Percentiles rank a stretch among this genome's conserved stretches.
These are phyloP conservation scores for Cyclotella cryptica DNA, from an alignment of 108 stramenopile species.

Conservation along the genomic window DNA sequence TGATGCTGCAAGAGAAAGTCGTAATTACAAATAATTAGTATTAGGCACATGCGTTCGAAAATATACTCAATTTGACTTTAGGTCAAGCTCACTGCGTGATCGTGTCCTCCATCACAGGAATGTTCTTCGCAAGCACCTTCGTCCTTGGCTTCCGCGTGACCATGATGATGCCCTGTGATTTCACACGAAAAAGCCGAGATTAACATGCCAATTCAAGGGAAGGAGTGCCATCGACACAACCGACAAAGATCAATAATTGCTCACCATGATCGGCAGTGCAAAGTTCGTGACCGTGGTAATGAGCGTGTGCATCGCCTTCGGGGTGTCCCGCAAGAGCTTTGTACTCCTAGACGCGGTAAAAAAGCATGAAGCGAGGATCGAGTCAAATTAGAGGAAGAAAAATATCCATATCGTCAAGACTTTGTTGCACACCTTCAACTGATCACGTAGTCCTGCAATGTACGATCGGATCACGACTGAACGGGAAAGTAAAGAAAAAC, in stretches of 20 bases:
- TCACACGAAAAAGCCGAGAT: not conserved
- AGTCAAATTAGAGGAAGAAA: no score
- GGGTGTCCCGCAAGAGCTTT: conserved; percentile 1
- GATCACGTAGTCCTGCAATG: conserved; percentile 49
- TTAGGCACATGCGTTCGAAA: not conserved
- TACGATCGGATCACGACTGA: conserved; percentile 45
- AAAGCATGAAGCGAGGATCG: not conserved
- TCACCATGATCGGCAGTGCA: conserved; percentile 31
- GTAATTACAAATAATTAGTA: not conserved
- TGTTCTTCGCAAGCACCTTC: not conserved
- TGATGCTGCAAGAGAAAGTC: conserved; percentile 14
- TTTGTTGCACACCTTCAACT: conserved; percentile 25
- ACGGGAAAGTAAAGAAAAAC: not conserved
- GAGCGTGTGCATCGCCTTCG: conserved; percentile 42
- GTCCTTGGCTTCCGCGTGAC: not conserved
- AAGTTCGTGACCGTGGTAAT: conserved; percentile 47
- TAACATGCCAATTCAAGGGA: not conserved
- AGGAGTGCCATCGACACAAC: not conserved
- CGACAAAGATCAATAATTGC: not conserved
- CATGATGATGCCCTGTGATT: not conserved
- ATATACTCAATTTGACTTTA: not conserved
- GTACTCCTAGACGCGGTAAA: not conserved
- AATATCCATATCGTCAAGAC: no score
- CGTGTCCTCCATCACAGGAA: conserved; percentile 17
- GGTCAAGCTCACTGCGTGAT: conserved; percentile 13